Evolutionary conservation across 257 asterid species (phyloP).

Genomic region (Solanum habrochaites): DNA sequence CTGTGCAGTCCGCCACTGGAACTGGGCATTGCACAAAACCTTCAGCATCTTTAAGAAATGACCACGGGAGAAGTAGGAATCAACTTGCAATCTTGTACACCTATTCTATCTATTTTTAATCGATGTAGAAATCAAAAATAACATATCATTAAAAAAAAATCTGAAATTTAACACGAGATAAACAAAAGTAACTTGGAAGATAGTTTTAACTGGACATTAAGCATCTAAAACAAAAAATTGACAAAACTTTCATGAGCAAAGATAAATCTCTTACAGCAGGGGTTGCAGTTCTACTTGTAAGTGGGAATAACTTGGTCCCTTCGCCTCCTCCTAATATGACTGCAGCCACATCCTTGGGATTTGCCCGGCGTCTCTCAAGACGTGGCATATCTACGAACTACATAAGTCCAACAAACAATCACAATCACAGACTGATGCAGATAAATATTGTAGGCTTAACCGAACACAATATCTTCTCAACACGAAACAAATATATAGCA

Average conservation of each 20-base stretch:
- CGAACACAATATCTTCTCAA: not conserved
- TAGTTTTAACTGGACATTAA: not conserved
- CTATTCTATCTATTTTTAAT: not conserved
- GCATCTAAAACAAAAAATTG: not conserved
- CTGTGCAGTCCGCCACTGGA: conserved; percentile 92
- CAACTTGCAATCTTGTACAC: not conserved
- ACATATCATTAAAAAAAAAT: not conserved
- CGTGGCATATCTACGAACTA: conserved; percentile 47
- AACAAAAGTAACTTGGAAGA: not conserved
- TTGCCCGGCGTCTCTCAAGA: conserved; percentile 50
- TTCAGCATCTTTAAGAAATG: not conserved
- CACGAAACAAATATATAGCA: not conserved
- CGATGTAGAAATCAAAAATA: not conserved
- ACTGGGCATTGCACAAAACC: conserved; percentile 28
- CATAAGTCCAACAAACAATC: not conserved
- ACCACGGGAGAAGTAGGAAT: not conserved
- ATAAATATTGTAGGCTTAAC: not conserved
- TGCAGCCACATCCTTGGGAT: conserved; percentile 88
- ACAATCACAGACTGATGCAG: not conserved
- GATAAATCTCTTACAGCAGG: conserved; percentile 71
- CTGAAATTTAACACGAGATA: not conserved
- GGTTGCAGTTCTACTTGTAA: conserved; percentile 79
- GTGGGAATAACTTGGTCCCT: conserved; percentile 84
- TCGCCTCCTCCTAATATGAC: conserved; percentile 95
- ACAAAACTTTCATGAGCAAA: not conserved